phyloP scores from a whole-genome alignment of 176 grass and related monocot genomes.

The Rhynchospora pubera region DNA sequence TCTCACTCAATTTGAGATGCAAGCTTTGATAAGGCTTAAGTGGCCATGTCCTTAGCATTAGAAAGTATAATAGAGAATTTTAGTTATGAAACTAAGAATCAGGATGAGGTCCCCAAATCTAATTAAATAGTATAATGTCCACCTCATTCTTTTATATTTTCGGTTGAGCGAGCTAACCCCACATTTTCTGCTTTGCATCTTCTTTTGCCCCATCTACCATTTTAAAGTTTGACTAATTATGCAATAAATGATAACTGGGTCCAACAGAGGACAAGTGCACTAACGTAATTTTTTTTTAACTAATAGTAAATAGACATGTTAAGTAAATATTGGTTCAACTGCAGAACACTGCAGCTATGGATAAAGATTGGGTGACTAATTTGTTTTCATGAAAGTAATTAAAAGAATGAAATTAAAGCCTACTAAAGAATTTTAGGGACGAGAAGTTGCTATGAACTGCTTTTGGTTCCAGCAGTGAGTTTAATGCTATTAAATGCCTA shows the following conservation, averaged over 20 bases:
- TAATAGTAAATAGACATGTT: not conserved
- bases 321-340: not conserved
- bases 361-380: not conserved
- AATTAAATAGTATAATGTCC: conserved; percentile 2
- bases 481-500: conserved; percentile 11
- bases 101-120: not conserved
- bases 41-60: not conserved
- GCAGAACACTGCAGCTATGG: not conserved
- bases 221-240: not conserved
- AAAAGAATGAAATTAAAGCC: not conserved
- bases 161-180: not conserved
- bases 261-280: not conserved
- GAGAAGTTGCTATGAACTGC: not conserved
- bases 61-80: not conserved
- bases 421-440: not conserved
- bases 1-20: not conserved
- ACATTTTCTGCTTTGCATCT: not conserved
- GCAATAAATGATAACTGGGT: not conserved
- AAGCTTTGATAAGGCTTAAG: not conserved
- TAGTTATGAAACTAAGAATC: not conserved
- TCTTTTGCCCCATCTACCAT: not conserved
- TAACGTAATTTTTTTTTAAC: not conserved
- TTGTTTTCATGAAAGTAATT: not conserved
- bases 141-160: not conserved
- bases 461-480: not conserved